Base-by-base conservation (phyloP, 257 asterid genomes). In the Gynochthodes officinalis region DNA sequence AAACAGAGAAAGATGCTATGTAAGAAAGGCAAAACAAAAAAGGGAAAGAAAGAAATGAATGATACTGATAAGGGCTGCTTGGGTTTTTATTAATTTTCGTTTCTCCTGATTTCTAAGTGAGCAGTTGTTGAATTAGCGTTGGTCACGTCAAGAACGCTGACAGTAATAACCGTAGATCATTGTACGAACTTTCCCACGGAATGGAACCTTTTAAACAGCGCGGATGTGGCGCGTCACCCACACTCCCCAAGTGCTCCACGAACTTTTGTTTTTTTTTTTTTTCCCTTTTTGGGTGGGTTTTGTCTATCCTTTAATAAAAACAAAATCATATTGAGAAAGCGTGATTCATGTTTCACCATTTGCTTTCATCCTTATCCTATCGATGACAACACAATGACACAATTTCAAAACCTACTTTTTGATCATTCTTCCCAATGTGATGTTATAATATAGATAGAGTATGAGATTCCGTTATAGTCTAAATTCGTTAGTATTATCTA, bases 1-100 rank as follows among this genome's bases (percentile, higher is more conserved):
- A 69, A 76, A 52, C 43, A 64, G 21, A 78, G 77, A 81, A 76
- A 77, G 66, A 82, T 76, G 77, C 72, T 21, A 12, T 30, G 54
- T 9, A 43, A 14, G 11, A 21, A 53, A 12, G 50, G 11, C 6
- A 28, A 12, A 40, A 18, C 1, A 9, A 2, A 53, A n/a, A 62
- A 40, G 18, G 40, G 32, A 9, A 21, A 7, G 19, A 2, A 4
- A 18, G 10, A 72, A 48, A 61, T 30, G 43, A 5, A 25, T 27
- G 64, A 16, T 49, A 19, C 1, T 42, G 12, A 14, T 32, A 55
- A 74, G 79, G 55, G 57, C 62, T 54, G 72, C 42, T 70, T 70
- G 73, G 54, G 28, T 35, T 32, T 52, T 16, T 7, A 1, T 40
- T 44, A 27, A 25, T 68, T 27, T 46, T 32, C 11, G 8, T 60